A percentile compares a stretch with the other conserved stretches of the same genome.
Conservation (phyloP, 805 yeast species). For the Brettanomyces bruxellensis region DNA sequence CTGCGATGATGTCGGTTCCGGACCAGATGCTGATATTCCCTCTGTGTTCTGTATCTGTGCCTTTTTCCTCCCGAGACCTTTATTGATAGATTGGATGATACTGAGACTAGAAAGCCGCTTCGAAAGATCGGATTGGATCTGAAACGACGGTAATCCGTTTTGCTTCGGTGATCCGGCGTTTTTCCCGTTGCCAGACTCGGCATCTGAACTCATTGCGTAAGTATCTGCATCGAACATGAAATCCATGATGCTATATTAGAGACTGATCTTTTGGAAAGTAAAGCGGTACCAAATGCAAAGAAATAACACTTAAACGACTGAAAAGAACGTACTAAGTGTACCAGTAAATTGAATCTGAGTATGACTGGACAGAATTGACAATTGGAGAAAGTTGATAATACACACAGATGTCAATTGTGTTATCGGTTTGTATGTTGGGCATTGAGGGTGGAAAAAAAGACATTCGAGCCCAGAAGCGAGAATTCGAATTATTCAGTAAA, state of each 20-base stretch:
- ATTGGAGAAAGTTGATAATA: no score
- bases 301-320: neutral
- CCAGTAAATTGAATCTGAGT: no score
- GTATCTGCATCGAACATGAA: slow-evolving; percentile 20
- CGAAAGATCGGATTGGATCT: slow-evolving; percentile 26
- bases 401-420: no score
- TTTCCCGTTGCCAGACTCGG: no score
- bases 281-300: no score
- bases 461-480: no score
- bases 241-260: slow-evolving; percentile 12
- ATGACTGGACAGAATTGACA: no score
- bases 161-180: slow-evolving; percentile 30
- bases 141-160: slow-evolving; percentile 27
- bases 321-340: neutral
- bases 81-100: slow-evolving; percentile 20
- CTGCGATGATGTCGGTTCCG: slow-evolving; percentile 6
- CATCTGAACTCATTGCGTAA: slow-evolving; percentile 1
- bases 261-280: no score
- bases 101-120: slow-evolving; percentile 27
- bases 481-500: no score
- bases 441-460: neutral
- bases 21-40: neutral
- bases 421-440: no score
- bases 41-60: slow-evolving; percentile 3
- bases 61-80: slow-evolving; percentile 1